Evolutionary conservation across 805 yeast species (phyloP).

Genomic region (Kodamaea nitidulidarum): DNA sequence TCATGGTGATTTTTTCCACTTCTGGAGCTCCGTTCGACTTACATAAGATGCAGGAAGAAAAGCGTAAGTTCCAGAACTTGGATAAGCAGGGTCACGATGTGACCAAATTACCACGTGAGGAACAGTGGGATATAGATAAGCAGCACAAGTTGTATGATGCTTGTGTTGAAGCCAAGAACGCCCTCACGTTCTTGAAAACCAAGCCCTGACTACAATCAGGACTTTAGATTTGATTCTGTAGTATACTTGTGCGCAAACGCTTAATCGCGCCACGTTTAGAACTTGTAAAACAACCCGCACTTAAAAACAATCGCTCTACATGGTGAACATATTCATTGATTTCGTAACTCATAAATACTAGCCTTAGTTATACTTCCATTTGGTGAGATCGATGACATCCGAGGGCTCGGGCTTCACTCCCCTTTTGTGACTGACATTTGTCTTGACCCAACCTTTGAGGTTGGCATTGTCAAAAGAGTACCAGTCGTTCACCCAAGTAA

Average conservation of each 20-base stretch:
- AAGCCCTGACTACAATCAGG: slow-evolving; percentile 1
- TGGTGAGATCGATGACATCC: slow-evolving; percentile 45
- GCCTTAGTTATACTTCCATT: slow-evolving; percentile 23
- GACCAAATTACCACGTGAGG: slow-evolving; percentile 34
- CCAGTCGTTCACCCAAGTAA: slow-evolving; percentile 42
- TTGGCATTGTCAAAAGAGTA: slow-evolving; percentile 18
- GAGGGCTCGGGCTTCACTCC: slow-evolving; percentile 36
- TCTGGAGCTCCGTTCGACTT: slow-evolving; percentile 55
- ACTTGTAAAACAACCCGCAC: too few relatives aligned
- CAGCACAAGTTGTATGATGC: slow-evolving; percentile 45
- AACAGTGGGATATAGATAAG: slow-evolving; percentile 51
- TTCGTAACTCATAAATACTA: neutral
- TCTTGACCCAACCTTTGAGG: slow-evolving; percentile 38
- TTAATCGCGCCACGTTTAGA: too few relatives aligned
- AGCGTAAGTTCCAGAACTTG: slow-evolving; percentile 40
- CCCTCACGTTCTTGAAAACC: slow-evolving; percentile 50
- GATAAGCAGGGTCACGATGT: slow-evolving; percentile 41
- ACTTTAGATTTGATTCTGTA: neutral
- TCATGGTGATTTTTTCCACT: slow-evolving; percentile 60
- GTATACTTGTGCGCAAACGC: too few relatives aligned
- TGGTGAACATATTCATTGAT: neutral
- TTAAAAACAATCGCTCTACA: too few relatives aligned
- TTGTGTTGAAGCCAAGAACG: slow-evolving; percentile 52
- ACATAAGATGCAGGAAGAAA: slow-evolving; percentile 41
- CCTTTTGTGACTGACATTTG: slow-evolving; percentile 23